Evolutionary conservation across 345 rosid species (phyloP), one percentile per base, ranked within the genome.

Genomic region (Sisymbrium irio): DNA sequence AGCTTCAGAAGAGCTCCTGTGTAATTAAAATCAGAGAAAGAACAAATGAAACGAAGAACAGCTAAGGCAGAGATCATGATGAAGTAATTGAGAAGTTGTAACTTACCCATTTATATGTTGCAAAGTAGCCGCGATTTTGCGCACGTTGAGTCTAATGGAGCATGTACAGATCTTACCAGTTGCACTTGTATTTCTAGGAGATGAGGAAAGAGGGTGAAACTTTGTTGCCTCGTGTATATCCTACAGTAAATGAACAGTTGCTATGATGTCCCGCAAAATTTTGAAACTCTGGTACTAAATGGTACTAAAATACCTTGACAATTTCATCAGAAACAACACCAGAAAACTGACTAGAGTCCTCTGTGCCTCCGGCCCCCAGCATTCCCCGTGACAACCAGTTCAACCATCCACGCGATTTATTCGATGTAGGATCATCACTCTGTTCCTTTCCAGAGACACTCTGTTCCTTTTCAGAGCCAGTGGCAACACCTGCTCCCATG

Each of bases 281-380:
- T 62, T 33, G 22, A 57, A 68, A 30, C 35, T 15, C 69, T 44
- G 36, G 64, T 22, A 68, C 37, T 19, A 27, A 70, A 41, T 57
- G 47, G 63, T 32, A 39, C 66, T 4, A 62, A 25, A 53, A 35
- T 82, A 93, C 98, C 98, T 89, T 88, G 53, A 90, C 86, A 73
- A 89, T 88, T 89, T 93, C 98, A 84, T 93, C 97, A 11, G 97
- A 89, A 73, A 93, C 85, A 46, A 89, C 86, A 57, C 98, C 98
- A 75, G 97, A 91, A 79, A 93, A 93, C 73, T 91, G 98, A 78
- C 87, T 82, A 70, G 94, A 86, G 74, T 89, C 98, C 63, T 89
- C 97, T 36, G 98, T 91, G 45, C 97, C 98, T 60, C 96, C 98
- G 64, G 98, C 98, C 80, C 98, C 97, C 69, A 91, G 98, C 98